Evolutionary conservation across 2,329 filamentous ascomycete genomes (phyloP).

Genomic region (Emericellopsis atlantica): DNA sequence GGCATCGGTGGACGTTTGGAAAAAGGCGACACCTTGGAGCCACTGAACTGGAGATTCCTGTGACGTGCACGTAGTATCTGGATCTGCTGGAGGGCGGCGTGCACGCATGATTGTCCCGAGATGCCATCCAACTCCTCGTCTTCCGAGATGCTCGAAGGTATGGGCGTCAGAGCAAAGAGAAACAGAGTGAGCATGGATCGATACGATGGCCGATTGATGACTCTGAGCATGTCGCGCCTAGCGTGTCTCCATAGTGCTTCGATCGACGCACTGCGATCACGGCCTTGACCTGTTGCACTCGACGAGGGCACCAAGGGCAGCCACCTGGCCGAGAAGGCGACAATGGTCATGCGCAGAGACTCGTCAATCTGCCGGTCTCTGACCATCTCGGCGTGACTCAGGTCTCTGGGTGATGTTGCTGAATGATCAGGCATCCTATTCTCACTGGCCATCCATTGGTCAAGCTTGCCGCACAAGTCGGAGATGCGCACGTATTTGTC

Average conservation of each 20-base stretch:
- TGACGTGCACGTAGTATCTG: conserved; percentile 24
- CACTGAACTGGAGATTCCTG: conserved; percentile 24
- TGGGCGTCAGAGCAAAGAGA: conserved; percentile 25
- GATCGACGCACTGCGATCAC: conserved; percentile 7
- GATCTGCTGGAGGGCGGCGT: conserved; percentile 25
- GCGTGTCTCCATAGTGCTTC: conserved; percentile 19
- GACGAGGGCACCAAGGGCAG: conserved; percentile 9
- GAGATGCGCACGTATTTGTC: conserved; percentile 17
- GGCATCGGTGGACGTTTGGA: conserved; percentile 7
- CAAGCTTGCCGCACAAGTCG: conserved; percentile 16
- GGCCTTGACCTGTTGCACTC: background rate
- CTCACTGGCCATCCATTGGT: conserved; percentile 19
- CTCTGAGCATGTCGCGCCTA: conserved; percentile 22
- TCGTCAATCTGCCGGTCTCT: conserved; percentile 9
- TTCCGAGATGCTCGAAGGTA: conserved; percentile 23
- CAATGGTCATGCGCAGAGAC: conserved; percentile 13
- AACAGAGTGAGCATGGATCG: conserved; percentile 25
- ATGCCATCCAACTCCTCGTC: conserved; percentile 26
- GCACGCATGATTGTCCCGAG: conserved; percentile 24
- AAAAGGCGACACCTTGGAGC: conserved; percentile 21
- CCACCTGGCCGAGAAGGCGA: conserved; percentile 16
- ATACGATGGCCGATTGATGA: conserved; percentile 26
- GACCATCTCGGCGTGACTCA: background rate
- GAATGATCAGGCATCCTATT: conserved; percentile 2
- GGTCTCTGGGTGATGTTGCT: background rate